These are phyloP conservation scores for Skeletonema menzelii DNA, from an alignment of 108 stramenopile genomes.

Conservation along the genomic window DNA sequence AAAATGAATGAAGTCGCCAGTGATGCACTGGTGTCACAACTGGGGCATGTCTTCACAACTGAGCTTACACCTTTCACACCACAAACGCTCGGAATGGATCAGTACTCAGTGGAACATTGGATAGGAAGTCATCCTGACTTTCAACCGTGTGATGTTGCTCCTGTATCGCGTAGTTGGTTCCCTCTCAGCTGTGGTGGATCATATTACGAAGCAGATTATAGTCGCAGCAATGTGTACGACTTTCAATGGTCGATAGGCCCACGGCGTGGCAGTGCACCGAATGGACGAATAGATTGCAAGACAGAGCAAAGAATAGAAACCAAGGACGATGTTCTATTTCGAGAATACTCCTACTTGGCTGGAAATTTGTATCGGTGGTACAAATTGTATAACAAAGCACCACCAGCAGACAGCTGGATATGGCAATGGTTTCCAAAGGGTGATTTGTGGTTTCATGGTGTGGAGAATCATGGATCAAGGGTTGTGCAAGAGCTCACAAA, in stretches of 20 bases:
- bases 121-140: conserved; percentile 42
- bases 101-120: conserved; percentile 48
- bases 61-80: conserved; percentile 38
- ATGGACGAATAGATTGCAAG: conserved; percentile 3
- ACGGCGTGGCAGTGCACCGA: conserved; percentile 37
- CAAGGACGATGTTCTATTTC: conserved; percentile 24
- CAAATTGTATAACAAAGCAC: conserved; percentile 28
- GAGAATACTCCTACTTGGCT: conserved; percentile 38
- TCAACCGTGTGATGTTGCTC: conserved; percentile 41
- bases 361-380: conserved; percentile 37
- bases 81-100: conserved; percentile 35
- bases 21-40: conserved; percentile 33
- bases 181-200: conserved; percentile 29
- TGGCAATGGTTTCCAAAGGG: conserved; percentile 46
- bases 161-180: conserved; percentile 33
- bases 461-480: conserved; percentile 22
- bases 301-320: conserved; percentile 9
- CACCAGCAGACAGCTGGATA: conserved; percentile 36
- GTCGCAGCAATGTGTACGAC: conserved; percentile 40
- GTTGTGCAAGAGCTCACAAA: conserved; percentile 23
- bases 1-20: conserved; percentile 27
- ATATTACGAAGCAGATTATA: conserved; percentile 27
- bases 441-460: conserved; percentile 29
- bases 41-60: conserved; percentile 25
- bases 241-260: conserved; percentile 38